Base-by-base conservation (phyloP, 1,284 basidiomycete species). In the Serendipita sp. region DNA sequence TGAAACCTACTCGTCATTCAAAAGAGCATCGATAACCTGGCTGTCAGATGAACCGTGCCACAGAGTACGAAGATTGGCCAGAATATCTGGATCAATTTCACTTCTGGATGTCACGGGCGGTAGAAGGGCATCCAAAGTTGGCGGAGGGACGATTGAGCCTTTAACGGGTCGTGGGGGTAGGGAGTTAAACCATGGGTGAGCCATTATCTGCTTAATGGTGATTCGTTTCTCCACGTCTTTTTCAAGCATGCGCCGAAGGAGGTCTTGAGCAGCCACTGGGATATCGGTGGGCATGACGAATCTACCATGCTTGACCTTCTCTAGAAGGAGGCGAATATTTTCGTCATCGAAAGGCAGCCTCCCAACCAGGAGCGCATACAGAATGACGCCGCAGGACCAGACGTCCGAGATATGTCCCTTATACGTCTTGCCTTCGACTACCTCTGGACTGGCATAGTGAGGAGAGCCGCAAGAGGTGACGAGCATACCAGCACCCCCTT, bases 361-460 rank as follows among this genome's bases (percentile, higher is more conserved):
- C 3, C 93, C 95, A n/a, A 86, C 87, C 30, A 99, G 79, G 13
- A 99, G 78, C 12, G 93, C 93, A 69, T 88, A 95, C 62, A 99
- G 82, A 68, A 98, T 95, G 72, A 99, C 87, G 64, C 96, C 96
- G 71, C 95, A 98, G 38, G 93, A 96, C 96, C 96, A 99, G 71
- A 97, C 93, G 74, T 99, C 96, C 45, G 93, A 87, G 15, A 84
- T 82, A 1, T 87, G 82, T 29, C 95, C 96, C 69, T 94, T 84
- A 74, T 99, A 99, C 30, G 87, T 84, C 64, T 82, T 78, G 17
- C 92, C 92, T 73, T 80, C 80, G 71, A 90, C 85, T 65, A 99
- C 89, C 76, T 99, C 95, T 1, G 95, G 96, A n/a, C 89, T 88
- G 44, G 94, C 94, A 68, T 99, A 99, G 73, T 99, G 95, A 47